Evolutionary conservation across 306 rosid genomes (phyloP).

Genomic region (Delonix regia): DNA sequence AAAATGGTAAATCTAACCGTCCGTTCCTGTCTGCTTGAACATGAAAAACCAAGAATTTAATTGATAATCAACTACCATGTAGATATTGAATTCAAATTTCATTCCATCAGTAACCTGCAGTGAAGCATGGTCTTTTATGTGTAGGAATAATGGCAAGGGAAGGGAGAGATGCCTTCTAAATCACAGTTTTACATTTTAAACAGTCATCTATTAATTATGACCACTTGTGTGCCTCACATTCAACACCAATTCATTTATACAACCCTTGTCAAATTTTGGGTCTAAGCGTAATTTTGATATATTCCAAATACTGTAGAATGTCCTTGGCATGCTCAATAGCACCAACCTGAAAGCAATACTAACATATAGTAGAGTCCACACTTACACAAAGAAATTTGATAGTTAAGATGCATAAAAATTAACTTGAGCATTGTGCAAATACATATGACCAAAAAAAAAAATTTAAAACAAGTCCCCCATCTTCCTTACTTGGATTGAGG

Average conservation of each 20-base stretch:
- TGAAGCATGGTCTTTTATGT: no score
- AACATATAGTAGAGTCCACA: no score
- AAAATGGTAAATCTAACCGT: slow-evolving; percentile 39
- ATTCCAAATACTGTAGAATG: slow-evolving; percentile 22
- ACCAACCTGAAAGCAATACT: slow-evolving; percentile 36
- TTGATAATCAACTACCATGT: slow-evolving; percentile 35
- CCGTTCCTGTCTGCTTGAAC: slow-evolving; percentile 48
- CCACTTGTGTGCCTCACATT: background rate
- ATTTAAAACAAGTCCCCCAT: slow-evolving; percentile 39
- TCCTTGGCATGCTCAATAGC: slow-evolving; percentile 28
- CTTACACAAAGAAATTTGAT: slow-evolving; percentile 21
- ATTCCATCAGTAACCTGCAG: slow-evolving; percentile 39
- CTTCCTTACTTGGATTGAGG: slow-evolving; percentile 23
- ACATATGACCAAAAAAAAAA: no score
- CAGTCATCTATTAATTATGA: background rate
- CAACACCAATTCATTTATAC: background rate
- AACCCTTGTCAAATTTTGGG: slow-evolving; percentile 28
- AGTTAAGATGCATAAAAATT: slow-evolving; percentile 39
- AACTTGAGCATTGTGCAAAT: slow-evolving; percentile 41
- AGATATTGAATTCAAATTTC: slow-evolving; percentile 35
- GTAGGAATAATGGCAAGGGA: no score
- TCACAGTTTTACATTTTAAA: background rate
- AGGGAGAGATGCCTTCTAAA: no score
- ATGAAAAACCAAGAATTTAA: slow-evolving; percentile 37
- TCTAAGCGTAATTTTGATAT: background rate